Evolutionary conservation across 306 rosid genomes (phyloP).

Genomic region (Dalbergia cochinchinensis): DNA sequence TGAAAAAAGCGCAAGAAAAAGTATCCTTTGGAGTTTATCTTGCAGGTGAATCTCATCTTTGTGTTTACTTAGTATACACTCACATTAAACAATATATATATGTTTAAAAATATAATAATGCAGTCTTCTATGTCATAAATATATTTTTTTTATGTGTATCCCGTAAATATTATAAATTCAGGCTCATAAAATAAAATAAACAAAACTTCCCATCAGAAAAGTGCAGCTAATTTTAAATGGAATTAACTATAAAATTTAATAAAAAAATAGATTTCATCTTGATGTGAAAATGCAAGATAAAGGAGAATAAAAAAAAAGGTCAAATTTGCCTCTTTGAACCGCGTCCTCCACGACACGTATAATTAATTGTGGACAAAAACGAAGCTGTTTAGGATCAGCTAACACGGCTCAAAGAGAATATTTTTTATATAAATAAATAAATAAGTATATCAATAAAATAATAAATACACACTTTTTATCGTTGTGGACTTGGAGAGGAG

Average conservation of each 20-base stretch:
- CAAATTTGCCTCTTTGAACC: neutral
- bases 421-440: neutral
- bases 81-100: too few species aligned
- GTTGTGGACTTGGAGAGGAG: neutral
- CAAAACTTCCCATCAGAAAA: neutral
- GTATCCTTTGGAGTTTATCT: neutral
- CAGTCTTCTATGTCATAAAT: neutral
- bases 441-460: neutral
- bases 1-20: neutral
- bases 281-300: slow-evolving; percentile 5
- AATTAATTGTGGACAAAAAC: slow-evolving; percentile 14
- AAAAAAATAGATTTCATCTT: neutral
- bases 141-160: neutral
- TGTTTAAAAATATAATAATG: neutral
- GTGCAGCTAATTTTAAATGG: neutral
- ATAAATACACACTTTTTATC: neutral
- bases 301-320: neutral
- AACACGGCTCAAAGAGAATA: neutral
- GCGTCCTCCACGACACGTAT: slow-evolving; percentile 8
- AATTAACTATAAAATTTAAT: neutral
- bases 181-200: neutral
- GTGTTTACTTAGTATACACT: neutral
- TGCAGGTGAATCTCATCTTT: neutral
- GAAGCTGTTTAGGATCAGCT: slow-evolving; percentile 39
- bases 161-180: neutral